Conservation (phyloP, 2,329 filamentous ascomycete species). For the Achaetomium macrosporum region DNA sequence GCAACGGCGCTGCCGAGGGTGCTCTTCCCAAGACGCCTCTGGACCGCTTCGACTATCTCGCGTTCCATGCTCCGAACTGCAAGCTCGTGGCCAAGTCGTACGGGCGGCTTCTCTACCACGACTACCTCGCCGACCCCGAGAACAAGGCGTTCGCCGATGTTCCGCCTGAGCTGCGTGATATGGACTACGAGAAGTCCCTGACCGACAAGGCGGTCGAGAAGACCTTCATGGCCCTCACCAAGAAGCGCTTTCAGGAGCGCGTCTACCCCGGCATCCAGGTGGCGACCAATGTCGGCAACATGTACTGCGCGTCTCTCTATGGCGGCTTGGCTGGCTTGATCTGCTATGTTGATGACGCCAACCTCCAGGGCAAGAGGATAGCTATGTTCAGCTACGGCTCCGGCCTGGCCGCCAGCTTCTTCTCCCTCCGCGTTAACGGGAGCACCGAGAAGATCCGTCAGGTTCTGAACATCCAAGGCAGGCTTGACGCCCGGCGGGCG, state of each 20-base stretch:
- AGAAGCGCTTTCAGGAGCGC: conserved; percentile 78
- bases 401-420: conserved; percentile 65
- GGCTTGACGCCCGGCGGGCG: conserved; percentile 58
- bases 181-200: conserved; percentile 74
- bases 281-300: conserved; percentile 68
- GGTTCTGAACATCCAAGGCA: conserved; percentile 62
- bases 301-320: conserved; percentile 68
- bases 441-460: conserved; percentile 63
- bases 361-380: conserved; percentile 65
- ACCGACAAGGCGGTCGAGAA: conserved; percentile 80
- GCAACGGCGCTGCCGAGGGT: conserved; percentile 31
- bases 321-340: conserved; percentile 69
- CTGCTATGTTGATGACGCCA: conserved; percentile 55
- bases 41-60: conserved; percentile 77
- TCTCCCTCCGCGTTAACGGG: conserved; percentile 67
- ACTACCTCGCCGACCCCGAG: conserved; percentile 68
- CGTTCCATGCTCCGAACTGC: conserved; percentile 81
- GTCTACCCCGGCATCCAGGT: conserved; percentile 69
- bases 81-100: conserved; percentile 84
- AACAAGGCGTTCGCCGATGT: conserved; percentile 66
- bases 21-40: conserved; percentile 53
- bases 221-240: conserved; percentile 76
- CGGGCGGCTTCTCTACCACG: conserved; percentile 77
- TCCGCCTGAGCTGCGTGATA: conserved; percentile 66
- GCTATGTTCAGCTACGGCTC: conserved; percentile 76